Percentiles rank a stretch among this genome's conserved stretches.
Conservation (phyloP, 2,329 filamentous ascomycete species). For the Sporothrix schenckii region DNA sequence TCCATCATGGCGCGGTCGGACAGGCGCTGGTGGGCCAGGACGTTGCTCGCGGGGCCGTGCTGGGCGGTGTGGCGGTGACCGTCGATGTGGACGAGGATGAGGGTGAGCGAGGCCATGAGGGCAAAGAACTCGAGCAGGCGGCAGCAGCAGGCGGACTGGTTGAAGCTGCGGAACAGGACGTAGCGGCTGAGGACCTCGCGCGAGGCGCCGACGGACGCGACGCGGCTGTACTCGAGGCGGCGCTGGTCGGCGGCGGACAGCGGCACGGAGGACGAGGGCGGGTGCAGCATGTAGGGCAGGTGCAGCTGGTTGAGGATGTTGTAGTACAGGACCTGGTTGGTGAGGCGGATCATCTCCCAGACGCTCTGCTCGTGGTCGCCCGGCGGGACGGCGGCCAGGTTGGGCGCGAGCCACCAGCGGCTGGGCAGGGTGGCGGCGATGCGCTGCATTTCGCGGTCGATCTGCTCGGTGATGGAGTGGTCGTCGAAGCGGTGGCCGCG, state of each 20-base stretch:
- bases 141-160: conserved; percentile 41
- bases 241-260: conserved; percentile 29
- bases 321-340: conserved; percentile 47
- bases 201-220: conserved; percentile 45
- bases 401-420: conserved; percentile 48
- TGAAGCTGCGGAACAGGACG: conserved; percentile 43
- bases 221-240: conserved; percentile 43
- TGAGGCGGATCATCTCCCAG: conserved; percentile 43
- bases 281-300: conserved; percentile 46
- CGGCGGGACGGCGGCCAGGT: conserved; percentile 27
- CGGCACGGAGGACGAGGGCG: not conserved
- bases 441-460: conserved; percentile 47
- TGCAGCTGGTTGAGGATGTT: conserved; percentile 47
- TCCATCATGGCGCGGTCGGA: conserved; percentile 49
- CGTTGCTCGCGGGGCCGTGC: conserved; percentile 26
- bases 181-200: conserved; percentile 47
- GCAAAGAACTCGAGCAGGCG: conserved; percentile 44
- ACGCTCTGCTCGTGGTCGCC: conserved; percentile 34
- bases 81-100: conserved; percentile 47
- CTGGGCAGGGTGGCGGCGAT: conserved; percentile 46
- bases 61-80: conserved; percentile 36
- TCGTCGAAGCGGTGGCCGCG: conserved; percentile 36
- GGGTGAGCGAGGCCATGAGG: conserved; percentile 43
- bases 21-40: conserved; percentile 46
- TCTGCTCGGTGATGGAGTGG: conserved; percentile 41